Evolutionary conservation across 305 asterid genomes (phyloP).

Genomic region (Solanum hybrid): DNA sequence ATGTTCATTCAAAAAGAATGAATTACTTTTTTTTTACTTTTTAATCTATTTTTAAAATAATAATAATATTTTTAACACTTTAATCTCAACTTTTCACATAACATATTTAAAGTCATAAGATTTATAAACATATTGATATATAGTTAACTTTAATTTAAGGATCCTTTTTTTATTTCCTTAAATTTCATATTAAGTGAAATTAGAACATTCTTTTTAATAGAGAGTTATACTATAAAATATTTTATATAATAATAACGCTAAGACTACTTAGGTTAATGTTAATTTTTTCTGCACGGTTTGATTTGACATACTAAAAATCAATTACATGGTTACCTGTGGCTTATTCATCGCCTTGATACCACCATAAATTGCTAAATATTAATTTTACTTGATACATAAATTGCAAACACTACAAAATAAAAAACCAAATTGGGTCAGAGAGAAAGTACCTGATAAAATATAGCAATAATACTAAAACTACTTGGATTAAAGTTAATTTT

Average conservation of each 20-base stretch:
- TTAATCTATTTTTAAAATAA: no score
- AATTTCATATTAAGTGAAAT: neutral
- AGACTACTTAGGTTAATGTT: neutral
- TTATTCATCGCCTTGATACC: neutral
- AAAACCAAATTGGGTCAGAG: neutral
- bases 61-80: neutral
- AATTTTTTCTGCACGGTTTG: neutral
- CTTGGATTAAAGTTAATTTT: neutral
- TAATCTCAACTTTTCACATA: neutral
- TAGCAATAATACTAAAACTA: neutral
- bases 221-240: no score
- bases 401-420: neutral
- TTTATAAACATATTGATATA: neutral
- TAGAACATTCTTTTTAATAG: no score
- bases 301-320: neutral
- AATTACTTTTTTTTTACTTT: no score
- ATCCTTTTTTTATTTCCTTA: neutral
- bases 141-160: no score
- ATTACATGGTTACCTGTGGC: no score
- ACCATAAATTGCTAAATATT: neutral
- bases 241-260: neutral
- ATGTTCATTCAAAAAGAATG: no score
- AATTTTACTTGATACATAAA: neutral
- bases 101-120: no score
- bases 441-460: neutral